phyloP scores from a whole-genome alignment of 2,329 filamentous ascomycete genomes.

The Metarhizium anisopliae region DNA sequence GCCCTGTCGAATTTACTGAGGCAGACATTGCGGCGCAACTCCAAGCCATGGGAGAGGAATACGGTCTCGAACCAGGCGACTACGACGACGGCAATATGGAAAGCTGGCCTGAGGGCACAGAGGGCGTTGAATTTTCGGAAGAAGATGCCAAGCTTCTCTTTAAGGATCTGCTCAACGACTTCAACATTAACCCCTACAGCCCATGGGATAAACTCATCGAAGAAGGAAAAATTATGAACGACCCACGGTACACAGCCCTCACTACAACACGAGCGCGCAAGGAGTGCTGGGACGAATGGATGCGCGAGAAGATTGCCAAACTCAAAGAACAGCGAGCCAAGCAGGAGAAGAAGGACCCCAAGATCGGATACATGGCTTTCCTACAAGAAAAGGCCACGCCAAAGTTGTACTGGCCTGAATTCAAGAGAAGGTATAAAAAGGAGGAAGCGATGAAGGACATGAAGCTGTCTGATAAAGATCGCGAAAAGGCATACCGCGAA shows the following conservation, averaged over 20 bases:
- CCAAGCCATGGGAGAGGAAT: slow-evolving; percentile 80
- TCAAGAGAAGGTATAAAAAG: slow-evolving; percentile 81
- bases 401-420: slow-evolving; percentile 96
- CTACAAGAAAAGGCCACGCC: slow-evolving; percentile 74
- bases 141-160: slow-evolving; percentile 73
- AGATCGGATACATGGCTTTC: slow-evolving; percentile 73
- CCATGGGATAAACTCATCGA: slow-evolving; percentile 88
- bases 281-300: slow-evolving; percentile 81
- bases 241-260: slow-evolving; percentile 78
- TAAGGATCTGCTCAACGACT: slow-evolving; percentile 77
- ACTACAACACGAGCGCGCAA: slow-evolving; percentile 71
- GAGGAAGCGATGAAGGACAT: slow-evolving; percentile 72
- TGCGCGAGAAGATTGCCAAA: slow-evolving; percentile 62
- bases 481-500: slow-evolving; percentile 73
- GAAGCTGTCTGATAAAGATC: slow-evolving; percentile 62
- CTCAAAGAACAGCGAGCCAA: slow-evolving; percentile 64
- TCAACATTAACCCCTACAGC: slow-evolving; percentile 73
- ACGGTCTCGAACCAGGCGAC: slow-evolving; percentile 67
- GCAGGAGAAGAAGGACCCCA: slow-evolving; percentile 74
- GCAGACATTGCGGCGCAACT: slow-evolving; percentile 92
- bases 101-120: slow-evolving; percentile 61
- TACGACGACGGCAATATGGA: slow-evolving; percentile 58
- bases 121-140: slow-evolving; percentile 61
- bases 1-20: slow-evolving; percentile 74
- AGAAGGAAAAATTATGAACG: slow-evolving; percentile 71